These are phyloP conservation scores for Pyrus hybrid DNA, from an alignment of 331 rosid species.

Conservation along the genomic window DNA sequence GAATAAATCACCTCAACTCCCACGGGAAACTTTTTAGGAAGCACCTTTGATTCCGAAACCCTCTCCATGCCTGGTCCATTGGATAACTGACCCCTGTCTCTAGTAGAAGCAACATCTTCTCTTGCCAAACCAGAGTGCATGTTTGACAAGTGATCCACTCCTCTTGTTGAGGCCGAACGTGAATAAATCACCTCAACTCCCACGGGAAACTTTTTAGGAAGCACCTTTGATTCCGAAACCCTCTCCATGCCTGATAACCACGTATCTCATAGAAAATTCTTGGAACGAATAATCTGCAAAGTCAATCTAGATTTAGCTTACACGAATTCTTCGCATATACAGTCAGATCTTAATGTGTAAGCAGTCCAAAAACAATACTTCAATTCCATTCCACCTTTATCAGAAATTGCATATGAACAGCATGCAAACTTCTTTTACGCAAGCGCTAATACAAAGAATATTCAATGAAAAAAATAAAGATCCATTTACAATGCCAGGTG, in stretches of 20 bases:
- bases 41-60: slow-evolving; percentile 56
- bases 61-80: slow-evolving; percentile 60
- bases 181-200: slow-evolving; percentile 41
- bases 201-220: slow-evolving; percentile 37
- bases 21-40: slow-evolving; percentile 39
- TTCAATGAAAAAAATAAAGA: neutral
- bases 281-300: slow-evolving; percentile 38
- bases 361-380: slow-evolving; percentile 11
- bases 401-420: neutral
- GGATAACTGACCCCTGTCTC: slow-evolving; percentile 29
- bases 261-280: slow-evolving; percentile 34
- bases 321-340: slow-evolving; percentile 2
- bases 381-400: neutral
- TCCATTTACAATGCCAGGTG: slow-evolving; percentile 1
- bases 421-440: neutral
- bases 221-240: slow-evolving; percentile 59
- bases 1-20: slow-evolving; percentile 40
- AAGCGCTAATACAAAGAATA: neutral
- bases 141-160: slow-evolving; percentile 27
- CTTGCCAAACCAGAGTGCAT: slow-evolving; percentile 27
- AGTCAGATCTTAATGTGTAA: slow-evolving; percentile 2
- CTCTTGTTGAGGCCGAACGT: slow-evolving; percentile 26
- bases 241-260: slow-evolving; percentile 57
- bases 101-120: slow-evolving; percentile 20
- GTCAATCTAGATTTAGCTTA: slow-evolving; percentile 14